These are phyloP conservation scores for Lathyrus tuberosus DNA, from an alignment of 306 rosid species.

Conservation along the genomic window DNA sequence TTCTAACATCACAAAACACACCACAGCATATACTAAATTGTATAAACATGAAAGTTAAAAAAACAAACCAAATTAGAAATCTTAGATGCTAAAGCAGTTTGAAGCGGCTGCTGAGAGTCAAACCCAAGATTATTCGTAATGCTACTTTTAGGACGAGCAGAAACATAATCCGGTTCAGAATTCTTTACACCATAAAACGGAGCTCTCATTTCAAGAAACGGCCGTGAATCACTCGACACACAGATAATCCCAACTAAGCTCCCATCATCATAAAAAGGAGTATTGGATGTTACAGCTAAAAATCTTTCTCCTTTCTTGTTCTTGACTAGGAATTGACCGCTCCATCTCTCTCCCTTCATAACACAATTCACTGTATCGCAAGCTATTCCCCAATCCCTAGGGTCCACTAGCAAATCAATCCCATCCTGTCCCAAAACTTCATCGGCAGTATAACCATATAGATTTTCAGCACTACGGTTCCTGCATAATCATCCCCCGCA, in stretches of 20 bases:
- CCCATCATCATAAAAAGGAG: conserved; percentile 87
- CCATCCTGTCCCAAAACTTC: conserved; percentile 82
- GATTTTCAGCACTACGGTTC: conserved; percentile 87
- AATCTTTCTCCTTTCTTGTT: conserved; percentile 74
- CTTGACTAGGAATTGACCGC: conserved; percentile 84
- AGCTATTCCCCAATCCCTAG: conserved; percentile 56
- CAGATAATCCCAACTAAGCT: conserved; percentile 73
- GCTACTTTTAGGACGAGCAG: conserved; percentile 48
- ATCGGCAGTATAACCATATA: conserved; percentile 79
- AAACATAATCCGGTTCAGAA: conserved; percentile 51
- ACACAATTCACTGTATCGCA: conserved; percentile 60
- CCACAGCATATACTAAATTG: conserved; percentile 45
- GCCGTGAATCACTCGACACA: conserved; percentile 70
- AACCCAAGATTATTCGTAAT: conserved; percentile 73
- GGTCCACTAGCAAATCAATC: conserved; percentile 67
- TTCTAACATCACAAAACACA: conserved; percentile 55
- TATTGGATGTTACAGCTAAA: conserved; percentile 55
- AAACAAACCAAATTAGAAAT: conserved; percentile 91
- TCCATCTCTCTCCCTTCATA: conserved; percentile 83
- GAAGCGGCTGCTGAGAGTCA: conserved; percentile 89
- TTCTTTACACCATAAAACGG: conserved; percentile 39
- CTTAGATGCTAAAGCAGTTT: conserved; percentile 76
- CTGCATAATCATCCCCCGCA: conserved; percentile 54
- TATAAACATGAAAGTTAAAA: conserved; percentile 34
- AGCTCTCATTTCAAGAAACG: conserved; percentile 65